Conservation (phyloP, 371 early-diverging fungal genomes). For the Choanephora cucurbitarum region DNA sequence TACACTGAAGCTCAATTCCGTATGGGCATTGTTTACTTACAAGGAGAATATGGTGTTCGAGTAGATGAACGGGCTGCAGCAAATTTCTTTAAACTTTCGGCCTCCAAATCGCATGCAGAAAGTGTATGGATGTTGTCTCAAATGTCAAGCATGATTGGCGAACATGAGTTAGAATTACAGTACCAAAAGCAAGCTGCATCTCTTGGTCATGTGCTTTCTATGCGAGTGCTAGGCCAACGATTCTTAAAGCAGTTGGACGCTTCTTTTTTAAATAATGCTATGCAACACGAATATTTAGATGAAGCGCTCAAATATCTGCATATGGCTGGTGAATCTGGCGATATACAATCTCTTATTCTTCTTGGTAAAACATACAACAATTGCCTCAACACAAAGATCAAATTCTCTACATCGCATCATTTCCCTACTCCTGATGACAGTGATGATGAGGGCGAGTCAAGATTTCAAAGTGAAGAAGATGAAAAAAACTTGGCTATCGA, state of each 20-base stretch:
- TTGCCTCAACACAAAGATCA: constrained; percentile 28
- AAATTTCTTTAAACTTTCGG: constrained; percentile 38
- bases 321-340: constrained; percentile 41
- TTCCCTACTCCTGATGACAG: constrained; percentile 25
- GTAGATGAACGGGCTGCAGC: constrained; percentile 33
- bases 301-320: constrained; percentile 39
- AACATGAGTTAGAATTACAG: constrained; percentile 31
- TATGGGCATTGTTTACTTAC: constrained; percentile 29
- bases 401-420: constrained; percentile 14
- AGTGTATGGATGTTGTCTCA: constrained; percentile 43
- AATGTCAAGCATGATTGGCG: constrained; percentile 33
- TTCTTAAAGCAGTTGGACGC: constrained; percentile 16
- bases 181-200: constrained; percentile 38
- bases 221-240: constrained; percentile 19
- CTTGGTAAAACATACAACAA: constrained; percentile 31
- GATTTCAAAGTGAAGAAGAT: constrained; percentile 31
- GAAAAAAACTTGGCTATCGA: constrained; percentile 34
- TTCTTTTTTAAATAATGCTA: constrained; percentile 11
- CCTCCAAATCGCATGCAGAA: constrained; percentile 28
- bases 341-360: constrained; percentile 40
- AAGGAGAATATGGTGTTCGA: constrained; percentile 19
- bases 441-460: constrained; percentile 20
- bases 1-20: constrained; percentile 45
- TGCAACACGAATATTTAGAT: constrained; percentile 26
- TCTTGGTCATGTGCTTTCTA: constrained; percentile 30